A percentile compares a stretch with the other conserved stretches of the same genome.
Conservation (phyloP, 495 filamentous ascomycete genomes). For the Hypoxylon cercidicola region DNA sequence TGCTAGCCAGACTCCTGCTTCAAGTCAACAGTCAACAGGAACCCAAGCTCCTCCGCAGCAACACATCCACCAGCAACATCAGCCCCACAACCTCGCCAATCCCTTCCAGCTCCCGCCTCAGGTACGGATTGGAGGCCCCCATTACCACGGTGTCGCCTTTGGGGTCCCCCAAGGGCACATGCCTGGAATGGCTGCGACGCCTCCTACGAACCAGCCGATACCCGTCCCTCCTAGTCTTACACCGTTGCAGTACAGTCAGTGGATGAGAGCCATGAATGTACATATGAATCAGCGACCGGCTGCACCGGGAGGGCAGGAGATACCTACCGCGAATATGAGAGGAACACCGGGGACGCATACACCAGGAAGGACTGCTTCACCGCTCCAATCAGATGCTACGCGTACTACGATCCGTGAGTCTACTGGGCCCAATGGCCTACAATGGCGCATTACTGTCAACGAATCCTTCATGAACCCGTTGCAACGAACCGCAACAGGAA, state of each 20-base stretch:
- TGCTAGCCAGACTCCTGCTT: conserved; percentile 30
- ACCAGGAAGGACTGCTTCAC: conserved; percentile 39
- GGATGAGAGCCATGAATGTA: conserved; percentile 35
- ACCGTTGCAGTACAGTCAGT: conserved; percentile 42
- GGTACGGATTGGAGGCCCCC: conserved; percentile 20
- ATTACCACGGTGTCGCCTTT: conserved; percentile 24
- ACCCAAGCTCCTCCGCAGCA: conserved; percentile 26
- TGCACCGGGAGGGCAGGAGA: conserved; percentile 13
- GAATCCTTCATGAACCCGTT: conserved; percentile 32
- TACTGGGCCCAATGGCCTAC: conserved; percentile 26
- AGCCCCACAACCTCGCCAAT: conserved; percentile 14
- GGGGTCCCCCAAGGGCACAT: conserved; percentile 40
- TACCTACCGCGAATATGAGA: conserved; percentile 5
- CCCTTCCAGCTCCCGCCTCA: conserved; percentile 28
- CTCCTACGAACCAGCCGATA: conserved; percentile 29
- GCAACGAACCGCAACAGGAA: conserved; percentile 31
- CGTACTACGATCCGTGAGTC: conserved; percentile 34
- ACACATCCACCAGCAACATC: conserved; percentile 24
- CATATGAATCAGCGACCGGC: conserved; percentile 13
- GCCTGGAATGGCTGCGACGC: conserved; percentile 8
- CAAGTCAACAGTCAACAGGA: conserved; percentile 9
- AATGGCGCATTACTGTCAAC: conserved; percentile 37
- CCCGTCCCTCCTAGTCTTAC: conserved; percentile 18
- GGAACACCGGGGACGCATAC: conserved; percentile 28
- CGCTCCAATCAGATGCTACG: conserved; percentile 31